Evolutionary conservation across 208 protist species (phyloP), one percentile per base, ranked within the genome.

Genomic region (Wallacemonas sp.): DNA sequence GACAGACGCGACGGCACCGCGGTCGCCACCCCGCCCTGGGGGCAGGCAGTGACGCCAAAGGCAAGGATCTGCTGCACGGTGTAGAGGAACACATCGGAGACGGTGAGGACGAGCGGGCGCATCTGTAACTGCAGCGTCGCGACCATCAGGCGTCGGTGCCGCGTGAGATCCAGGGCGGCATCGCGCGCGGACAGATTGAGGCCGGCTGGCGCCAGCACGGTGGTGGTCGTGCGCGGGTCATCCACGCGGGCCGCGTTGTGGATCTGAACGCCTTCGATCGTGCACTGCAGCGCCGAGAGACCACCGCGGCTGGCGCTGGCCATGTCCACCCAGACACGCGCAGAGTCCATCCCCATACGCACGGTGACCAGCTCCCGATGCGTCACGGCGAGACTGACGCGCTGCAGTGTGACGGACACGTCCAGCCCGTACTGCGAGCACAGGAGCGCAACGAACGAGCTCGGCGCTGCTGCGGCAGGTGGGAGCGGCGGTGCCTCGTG

Each of bases 81-180:
- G 68, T 79, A 87, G 19, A 86, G n/a, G 68, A 90, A 65, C 19
- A 80, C 55, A 65, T 90, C 83, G 6, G 80, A 83, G 34, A 90
- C 26, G 19, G 74, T 78, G 30, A 90, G 64, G 21, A 68, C 68
- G 39, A 90, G 36, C 2, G 62, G 77, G n/a, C 73, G 74, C 11
- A 86, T 19, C 33, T 78, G 74, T 17, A 79, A n/a, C 21, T 85
- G 19, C 74, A 75, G 32, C 69, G 70, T 32, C 64, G 61, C 2
- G 65, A 61, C 43, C 57, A 64, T 33, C 82, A 68, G 44, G 61
- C 52, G 41, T 67, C 68, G 41, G 70, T 68, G 6, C 34, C 68
- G 16, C 58, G 12, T 17, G 27, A 36, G 33, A 74, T 56, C 6
- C n/a, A 58, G 24, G 36, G 14, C 52, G 6, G 47, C 47, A 48